Evolutionary conservation across 495 filamentous ascomycete species (phyloP).

Genomic region (Penicillium lividum): DNA sequence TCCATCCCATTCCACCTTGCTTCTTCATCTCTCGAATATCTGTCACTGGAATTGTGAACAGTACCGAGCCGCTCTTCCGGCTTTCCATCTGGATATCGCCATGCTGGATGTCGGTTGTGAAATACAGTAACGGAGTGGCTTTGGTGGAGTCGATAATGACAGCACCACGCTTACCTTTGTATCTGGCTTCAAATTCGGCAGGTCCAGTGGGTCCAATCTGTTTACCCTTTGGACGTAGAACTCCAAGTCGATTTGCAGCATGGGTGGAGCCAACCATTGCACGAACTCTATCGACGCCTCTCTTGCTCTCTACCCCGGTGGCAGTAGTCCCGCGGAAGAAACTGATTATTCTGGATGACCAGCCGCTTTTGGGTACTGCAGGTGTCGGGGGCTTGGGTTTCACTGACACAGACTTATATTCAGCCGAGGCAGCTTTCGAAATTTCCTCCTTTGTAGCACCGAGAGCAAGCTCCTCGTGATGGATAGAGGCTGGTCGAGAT

Average conservation of each 20-base stretch:
- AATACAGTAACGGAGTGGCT: slow-evolving; percentile 41
- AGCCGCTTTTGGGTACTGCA: slow-evolving; percentile 33
- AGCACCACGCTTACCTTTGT: slow-evolving; percentile 69
- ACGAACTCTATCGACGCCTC: slow-evolving; percentile 66
- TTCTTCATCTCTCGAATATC: slow-evolving; percentile 75
- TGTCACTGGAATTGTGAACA: slow-evolving; percentile 53
- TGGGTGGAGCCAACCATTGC: slow-evolving; percentile 62
- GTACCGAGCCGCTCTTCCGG: slow-evolving; percentile 35
- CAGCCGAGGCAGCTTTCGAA: slow-evolving; percentile 33
- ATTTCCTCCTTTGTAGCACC: slow-evolving; percentile 55
- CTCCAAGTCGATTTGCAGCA: slow-evolving; percentile 70
- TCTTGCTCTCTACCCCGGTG: slow-evolving; percentile 64
- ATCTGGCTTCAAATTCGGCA: slow-evolving; percentile 71
- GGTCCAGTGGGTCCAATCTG: slow-evolving; percentile 57
- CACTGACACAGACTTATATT: background rate
- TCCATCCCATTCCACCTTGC: slow-evolving; percentile 85
- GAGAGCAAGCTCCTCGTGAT: slow-evolving; percentile 41
- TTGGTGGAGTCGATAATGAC: slow-evolving; percentile 62
- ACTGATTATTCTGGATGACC: slow-evolving; percentile 55
- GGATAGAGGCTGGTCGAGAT: slow-evolving; percentile 31
- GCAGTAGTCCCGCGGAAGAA: slow-evolving; percentile 71
- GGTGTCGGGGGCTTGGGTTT: background rate
- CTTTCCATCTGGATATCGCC: slow-evolving; percentile 38
- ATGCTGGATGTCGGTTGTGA: slow-evolving; percentile 44
- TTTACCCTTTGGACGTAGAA: slow-evolving; percentile 51